A percentile compares a stretch with the other conserved stretches of the same genome.
These are phyloP conservation scores for Prunus mume DNA, from an alignment of 306 rosid species.

Conservation along the genomic window DNA sequence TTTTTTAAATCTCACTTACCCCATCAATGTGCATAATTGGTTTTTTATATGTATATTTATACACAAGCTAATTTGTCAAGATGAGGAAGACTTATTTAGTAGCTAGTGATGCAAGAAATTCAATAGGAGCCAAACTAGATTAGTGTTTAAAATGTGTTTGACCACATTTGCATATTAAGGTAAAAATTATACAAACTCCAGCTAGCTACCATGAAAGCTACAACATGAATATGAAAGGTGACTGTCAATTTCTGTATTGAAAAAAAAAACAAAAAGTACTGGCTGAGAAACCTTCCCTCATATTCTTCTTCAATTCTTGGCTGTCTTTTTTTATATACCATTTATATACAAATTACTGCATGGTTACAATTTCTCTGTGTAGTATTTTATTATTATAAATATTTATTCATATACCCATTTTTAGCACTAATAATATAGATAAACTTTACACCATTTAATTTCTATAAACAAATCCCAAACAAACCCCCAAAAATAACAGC, in stretches of 20 bases:
- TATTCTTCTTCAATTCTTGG: no score
- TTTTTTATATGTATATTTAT: background rate
- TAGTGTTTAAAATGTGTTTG: background rate
- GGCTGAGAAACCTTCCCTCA: background rate
- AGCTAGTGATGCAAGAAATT: background rate
- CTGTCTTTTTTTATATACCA: no score
- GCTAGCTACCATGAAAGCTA: background rate
- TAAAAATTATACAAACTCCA: background rate
- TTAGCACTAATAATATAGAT: no score
- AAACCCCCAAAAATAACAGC: no score
- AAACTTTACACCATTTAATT: no score
- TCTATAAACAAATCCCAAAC: no score
- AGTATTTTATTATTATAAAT: no score
- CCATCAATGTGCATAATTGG: background rate
- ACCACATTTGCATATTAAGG: background rate
- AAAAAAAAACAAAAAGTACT: background rate
- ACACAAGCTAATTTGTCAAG: background rate
- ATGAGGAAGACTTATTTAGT: background rate
- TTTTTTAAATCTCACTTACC: background rate
- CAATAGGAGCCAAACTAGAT: background rate
- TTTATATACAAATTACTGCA: no score
- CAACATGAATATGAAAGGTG: background rate
- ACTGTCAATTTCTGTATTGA: background rate
- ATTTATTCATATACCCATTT: no score
- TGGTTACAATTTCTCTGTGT: no score